These are phyloP conservation scores for Zymoseptoria tritici DNA, from an alignment of 2,329 filamentous ascomycete species.

Conservation along the genomic window DNA sequence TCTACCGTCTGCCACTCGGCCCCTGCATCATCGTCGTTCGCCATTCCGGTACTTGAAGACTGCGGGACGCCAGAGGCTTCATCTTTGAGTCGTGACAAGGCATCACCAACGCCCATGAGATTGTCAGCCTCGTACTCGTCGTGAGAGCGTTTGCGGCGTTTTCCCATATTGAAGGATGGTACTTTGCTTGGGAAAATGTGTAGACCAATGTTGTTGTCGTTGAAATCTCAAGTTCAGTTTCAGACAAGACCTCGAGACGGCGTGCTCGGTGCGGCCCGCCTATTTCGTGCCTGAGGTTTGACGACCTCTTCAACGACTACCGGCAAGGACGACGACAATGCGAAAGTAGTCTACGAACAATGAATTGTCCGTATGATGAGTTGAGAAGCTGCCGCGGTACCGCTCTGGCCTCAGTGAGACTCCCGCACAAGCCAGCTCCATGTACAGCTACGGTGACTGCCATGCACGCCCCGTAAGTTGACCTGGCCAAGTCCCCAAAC, in stretches of 20 bases:
- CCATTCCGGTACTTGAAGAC: neutral
- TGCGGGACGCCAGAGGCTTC: neutral
- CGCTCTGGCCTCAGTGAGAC: too few species aligned
- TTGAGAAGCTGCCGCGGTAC: too few species aligned
- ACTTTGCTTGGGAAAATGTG: neutral
- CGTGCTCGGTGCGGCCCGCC: neutral
- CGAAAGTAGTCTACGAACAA: too few species aligned
- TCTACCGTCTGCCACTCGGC: slow-evolving; percentile 24
- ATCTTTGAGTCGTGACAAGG: slow-evolving; percentile 19
- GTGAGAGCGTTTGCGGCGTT: slow-evolving; percentile 23
- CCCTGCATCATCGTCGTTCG: slow-evolving; percentile 7
- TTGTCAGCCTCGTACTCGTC: slow-evolving; percentile 21
- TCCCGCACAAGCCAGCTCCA: too few species aligned
- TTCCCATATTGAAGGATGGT: neutral
- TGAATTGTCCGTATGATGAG: too few species aligned
- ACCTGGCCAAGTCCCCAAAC: too few species aligned
- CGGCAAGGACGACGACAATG: too few species aligned
- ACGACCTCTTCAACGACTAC: too few species aligned
- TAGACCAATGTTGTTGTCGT: neutral
- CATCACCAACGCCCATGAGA: slow-evolving; percentile 21
- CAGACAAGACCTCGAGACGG: neutral
- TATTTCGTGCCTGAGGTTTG: neutral
- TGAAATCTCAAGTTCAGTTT: neutral
- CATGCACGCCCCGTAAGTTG: too few species aligned
- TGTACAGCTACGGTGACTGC: too few species aligned